These are phyloP conservation scores for Chenopodium album DNA, from an alignment of 148 eudicot species.

Conservation along the genomic window DNA sequence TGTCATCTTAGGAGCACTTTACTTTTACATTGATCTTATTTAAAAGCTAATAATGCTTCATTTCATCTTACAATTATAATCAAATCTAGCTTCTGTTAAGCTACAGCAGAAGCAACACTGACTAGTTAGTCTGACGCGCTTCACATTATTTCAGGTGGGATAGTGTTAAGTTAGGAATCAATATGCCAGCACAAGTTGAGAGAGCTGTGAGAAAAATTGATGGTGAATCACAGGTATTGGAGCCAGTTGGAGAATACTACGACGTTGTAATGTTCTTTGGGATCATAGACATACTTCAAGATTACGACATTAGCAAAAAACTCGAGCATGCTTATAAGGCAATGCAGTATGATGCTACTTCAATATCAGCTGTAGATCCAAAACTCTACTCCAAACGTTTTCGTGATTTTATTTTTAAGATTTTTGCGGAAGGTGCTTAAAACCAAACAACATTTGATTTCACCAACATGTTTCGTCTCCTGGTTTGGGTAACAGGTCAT, in stretches of 20 bases:
- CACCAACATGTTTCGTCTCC: neutral
- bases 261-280: constrained; percentile 93
- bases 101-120: neutral
- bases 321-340: constrained; percentile 94
- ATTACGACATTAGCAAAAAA: constrained; percentile 91
- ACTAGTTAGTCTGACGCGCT: neutral
- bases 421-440: constrained; percentile 54
- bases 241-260: constrained; percentile 78
- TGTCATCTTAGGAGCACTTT: neutral
- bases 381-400: constrained; percentile 74
- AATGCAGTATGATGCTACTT: constrained; percentile 77
- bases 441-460: neutral
- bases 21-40: neutral
- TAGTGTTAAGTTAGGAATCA: constrained; percentile 68
- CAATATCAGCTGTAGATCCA: constrained; percentile 89
- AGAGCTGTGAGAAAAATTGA: constrained; percentile 53
- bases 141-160: neutral
- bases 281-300: constrained; percentile 91
- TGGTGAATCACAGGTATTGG: constrained; percentile 53
- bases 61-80: no score
- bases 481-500: constrained; percentile 13
- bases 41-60: neutral
- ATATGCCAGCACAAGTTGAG: constrained; percentile 87
- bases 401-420: constrained; percentile 69
- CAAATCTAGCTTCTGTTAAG: neutral